These are phyloP conservation scores for Nemania serpens DNA, from an alignment of 2,329 filamentous ascomycete genomes.

Conservation along the genomic window DNA sequence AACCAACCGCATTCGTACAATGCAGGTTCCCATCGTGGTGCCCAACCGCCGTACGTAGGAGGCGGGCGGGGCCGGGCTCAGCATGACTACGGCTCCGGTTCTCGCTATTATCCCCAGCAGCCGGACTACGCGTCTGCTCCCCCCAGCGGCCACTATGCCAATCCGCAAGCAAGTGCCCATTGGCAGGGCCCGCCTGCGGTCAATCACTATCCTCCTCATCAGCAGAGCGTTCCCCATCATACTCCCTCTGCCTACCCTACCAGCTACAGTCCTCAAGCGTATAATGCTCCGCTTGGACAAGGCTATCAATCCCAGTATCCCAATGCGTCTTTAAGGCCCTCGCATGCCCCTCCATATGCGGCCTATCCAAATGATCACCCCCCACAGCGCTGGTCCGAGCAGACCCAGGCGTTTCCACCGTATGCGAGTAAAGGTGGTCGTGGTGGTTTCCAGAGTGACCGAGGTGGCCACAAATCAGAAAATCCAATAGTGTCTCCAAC, in stretches of 20 bases:
- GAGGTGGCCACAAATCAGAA: slow-evolving; percentile 45
- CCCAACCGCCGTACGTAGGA: slow-evolving; percentile 30
- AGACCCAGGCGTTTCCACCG: slow-evolving; percentile 38
- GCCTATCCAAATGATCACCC: slow-evolving; percentile 46
- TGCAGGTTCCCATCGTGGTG: slow-evolving; percentile 41
- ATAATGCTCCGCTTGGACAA: slow-evolving; percentile 45
- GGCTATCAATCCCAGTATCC: slow-evolving; percentile 49
- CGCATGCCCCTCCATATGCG: slow-evolving; percentile 49
- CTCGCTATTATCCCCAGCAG: slow-evolving; percentile 38
- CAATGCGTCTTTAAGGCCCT: slow-evolving; percentile 32
- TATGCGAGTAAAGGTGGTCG: slow-evolving; percentile 46
- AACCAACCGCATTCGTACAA: slow-evolving; percentile 51
- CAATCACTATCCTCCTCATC: slow-evolving; percentile 32
- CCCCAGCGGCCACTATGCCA: slow-evolving; percentile 33
- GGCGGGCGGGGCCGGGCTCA: slow-evolving; percentile 36
- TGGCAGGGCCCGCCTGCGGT: slow-evolving; percentile 41
- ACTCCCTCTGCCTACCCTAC: slow-evolving; percentile 49
- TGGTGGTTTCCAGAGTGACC: slow-evolving; percentile 51
- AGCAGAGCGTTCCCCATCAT: slow-evolving; percentile 46
- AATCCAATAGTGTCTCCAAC: slow-evolving; percentile 38
- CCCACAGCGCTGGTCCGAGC: slow-evolving; percentile 50
- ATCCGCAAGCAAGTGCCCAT: slow-evolving; percentile 39
- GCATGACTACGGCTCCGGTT: slow-evolving; percentile 34
- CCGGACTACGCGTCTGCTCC: slow-evolving; percentile 35
- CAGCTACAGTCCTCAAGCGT: slow-evolving; percentile 49